Base-by-base conservation (phyloP, 257 asterid species). In the Verbena officinalis region DNA sequence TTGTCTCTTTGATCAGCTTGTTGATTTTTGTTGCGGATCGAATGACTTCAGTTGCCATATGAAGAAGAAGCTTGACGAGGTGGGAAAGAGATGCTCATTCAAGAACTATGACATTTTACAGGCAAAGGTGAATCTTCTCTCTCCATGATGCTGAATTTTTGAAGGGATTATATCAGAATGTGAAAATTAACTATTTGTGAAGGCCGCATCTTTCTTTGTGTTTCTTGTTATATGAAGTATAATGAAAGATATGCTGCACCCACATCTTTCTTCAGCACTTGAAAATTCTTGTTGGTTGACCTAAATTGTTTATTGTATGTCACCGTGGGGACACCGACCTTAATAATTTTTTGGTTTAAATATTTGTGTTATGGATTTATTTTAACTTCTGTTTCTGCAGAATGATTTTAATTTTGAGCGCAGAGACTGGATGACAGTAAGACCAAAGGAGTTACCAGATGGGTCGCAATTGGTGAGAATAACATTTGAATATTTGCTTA, bases 21-120 rank as follows among this genome's bases (percentile, higher is more conserved):
- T 94, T 73, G 96, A 94, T 83, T 86, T 88, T 73, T 84, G 96
- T 73, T 94, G 99, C 39, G 99, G 99, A 48, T 78, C 95, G 40
- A 94, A 90, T 27, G 97, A 94, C 54, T 94, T 94, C 71, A 90
- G 97, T 78, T 84, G 87, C 75, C 84, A 90, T 42, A 79, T 82
- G 91, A 86, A 90, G 76, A 61, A 76, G 73, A 89, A 88, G 77
- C 73, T 94, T 59, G 88, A 84, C 69, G 86, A 75, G 59, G 55
- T 75, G 65, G 95, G 92, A 38, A 94, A 80, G 79, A 70, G 19
- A 9, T 84, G 96, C 77, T 84, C 72, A 22, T 94, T 55, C 78
- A 94, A 73, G 74, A 94, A 94, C 75, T 94, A 78, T 70, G 99
- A 94, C 76, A 51, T 86, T 23, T 59, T 73, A 15, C 86, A 77